phyloP scores from a whole-genome alignment of 305 asterid genomes.

The Coffea humblotiana region DNA sequence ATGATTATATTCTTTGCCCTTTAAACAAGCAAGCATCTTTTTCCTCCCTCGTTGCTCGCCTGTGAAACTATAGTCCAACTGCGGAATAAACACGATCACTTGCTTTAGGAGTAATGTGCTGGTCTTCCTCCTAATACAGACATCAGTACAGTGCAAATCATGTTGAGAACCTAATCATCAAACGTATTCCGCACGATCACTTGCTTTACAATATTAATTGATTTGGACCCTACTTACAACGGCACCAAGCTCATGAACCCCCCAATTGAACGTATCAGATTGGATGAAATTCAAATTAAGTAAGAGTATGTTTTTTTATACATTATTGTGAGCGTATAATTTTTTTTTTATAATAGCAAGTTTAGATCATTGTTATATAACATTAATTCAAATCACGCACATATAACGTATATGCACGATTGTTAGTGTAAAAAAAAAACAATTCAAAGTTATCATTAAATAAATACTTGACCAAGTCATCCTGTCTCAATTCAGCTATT shows the following conservation, averaged over 20 bases:
- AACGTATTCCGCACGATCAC: background rate
- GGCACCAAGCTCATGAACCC: background rate
- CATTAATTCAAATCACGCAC: too few relatives aligned
- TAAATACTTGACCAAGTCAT: background rate
- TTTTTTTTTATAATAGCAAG: too few relatives aligned
- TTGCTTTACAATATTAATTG: background rate
- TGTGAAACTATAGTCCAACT: background rate
- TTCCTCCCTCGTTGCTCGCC: background rate
- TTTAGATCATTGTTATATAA: too few relatives aligned
- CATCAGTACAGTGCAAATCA: background rate
- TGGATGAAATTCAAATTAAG: too few relatives aligned
- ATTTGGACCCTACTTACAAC: background rate
- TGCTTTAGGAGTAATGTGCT: background rate
- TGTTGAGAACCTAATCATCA: constrained; percentile 4
- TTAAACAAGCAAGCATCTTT: background rate
- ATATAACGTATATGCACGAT: too few relatives aligned
- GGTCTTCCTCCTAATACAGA: constrained; percentile 4
- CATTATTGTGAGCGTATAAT: too few relatives aligned
- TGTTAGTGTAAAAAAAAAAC: too few relatives aligned
- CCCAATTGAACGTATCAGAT: background rate
- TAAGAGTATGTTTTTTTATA: too few relatives aligned
- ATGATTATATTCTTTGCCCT: constrained; percentile 1
- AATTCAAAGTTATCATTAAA: too few relatives aligned
- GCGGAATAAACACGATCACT: background rate
- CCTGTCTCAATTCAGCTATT: background rate